Base-by-base conservation (phyloP, 441 rosid genomes). In the Omphalea diandra region DNA sequence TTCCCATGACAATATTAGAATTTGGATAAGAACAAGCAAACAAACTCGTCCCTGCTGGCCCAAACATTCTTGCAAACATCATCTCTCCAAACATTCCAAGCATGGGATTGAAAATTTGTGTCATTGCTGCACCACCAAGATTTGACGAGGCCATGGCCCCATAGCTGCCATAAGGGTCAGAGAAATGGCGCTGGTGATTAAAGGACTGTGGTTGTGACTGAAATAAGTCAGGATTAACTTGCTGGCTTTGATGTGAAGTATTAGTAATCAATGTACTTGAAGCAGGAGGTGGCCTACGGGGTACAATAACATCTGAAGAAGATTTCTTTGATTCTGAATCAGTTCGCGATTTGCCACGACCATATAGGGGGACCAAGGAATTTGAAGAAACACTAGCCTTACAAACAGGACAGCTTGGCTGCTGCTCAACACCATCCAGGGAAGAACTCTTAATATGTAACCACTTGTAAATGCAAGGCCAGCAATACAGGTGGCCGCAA, bases 391-490 rank as follows among this genome's bases (percentile, higher is more conserved):
- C 77, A 59, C 70, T 81, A 59, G 90, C 84, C 76, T 92, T 92
- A 81, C 98, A 92, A 32, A 92, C 86, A 0, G 97, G 97, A 58
- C 98, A 92, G 26, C 82, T 87, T 0, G 81, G 90, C 66, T 79
- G 82, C 65, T 87, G 89, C 32, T 79, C 85, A 5, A 76, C 46
- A 36, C 82, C 80, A 46, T 85, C 77, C 41, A 81, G 80, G 3
- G 95, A 87, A 59, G 83, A 76, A 57, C 86, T 84, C 75, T 85
- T 86, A 65, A 87, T 85, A 7, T 83, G 88, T 32, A 89, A 84
- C 98, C 96, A 90, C 73, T 72, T 82, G 86, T 88, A 93, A 73
- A 93, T 89, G 84, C 98, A 93, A 24, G 97, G 85, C 97, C 97
- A 93, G 77, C 95, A 93, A 74, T 80, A 93, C 58, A 93, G 90